Conservation (phyloP, 2,329 filamentous ascomycete genomes). For the Ceratocystis destructans region DNA sequence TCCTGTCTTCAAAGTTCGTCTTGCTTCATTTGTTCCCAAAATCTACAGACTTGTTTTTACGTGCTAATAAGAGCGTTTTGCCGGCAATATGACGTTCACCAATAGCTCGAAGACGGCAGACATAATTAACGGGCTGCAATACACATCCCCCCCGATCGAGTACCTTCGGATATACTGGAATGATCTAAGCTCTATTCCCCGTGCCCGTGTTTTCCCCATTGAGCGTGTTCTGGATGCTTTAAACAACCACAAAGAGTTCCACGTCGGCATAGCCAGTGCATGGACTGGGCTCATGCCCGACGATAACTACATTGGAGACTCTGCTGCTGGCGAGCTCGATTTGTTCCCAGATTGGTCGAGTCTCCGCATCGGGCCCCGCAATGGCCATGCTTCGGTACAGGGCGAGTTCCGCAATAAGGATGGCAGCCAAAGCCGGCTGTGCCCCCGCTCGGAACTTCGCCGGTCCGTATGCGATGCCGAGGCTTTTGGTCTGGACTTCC, state of each 20-base stretch:
- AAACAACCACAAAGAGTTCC: conserved; percentile 30
- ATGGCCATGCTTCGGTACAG: conserved; percentile 51
- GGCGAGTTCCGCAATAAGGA: conserved; percentile 49
- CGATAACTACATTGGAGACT: conserved; percentile 43
- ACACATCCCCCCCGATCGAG: conserved; percentile 23
- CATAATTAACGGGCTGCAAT: neutral
- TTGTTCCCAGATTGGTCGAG: conserved; percentile 53
- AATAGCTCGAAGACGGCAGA: neutral
- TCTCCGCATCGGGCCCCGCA: conserved; percentile 43
- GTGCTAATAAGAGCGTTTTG: neutral
- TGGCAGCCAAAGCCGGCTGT: conserved; percentile 38
- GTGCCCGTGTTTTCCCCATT: conserved; percentile 55
- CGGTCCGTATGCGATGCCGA: conserved; percentile 39
- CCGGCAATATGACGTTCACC: neutral
- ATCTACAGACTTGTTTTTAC: neutral
- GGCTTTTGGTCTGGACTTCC: conserved; percentile 32
- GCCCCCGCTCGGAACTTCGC: conserved; percentile 52
- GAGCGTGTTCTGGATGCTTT: conserved; percentile 38
- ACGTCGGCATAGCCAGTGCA: conserved; percentile 50
- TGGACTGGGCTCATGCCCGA: conserved; percentile 54
- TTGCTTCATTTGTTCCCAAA: neutral
- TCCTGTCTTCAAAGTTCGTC: too few species aligned
- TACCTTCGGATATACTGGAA: conserved; percentile 65
- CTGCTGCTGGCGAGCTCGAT: conserved; percentile 50
- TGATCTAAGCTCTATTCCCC: conserved; percentile 58